Conservation (phyloP, 2,329 filamentous ascomycete species). For the Aspergillus sp. region DNA sequence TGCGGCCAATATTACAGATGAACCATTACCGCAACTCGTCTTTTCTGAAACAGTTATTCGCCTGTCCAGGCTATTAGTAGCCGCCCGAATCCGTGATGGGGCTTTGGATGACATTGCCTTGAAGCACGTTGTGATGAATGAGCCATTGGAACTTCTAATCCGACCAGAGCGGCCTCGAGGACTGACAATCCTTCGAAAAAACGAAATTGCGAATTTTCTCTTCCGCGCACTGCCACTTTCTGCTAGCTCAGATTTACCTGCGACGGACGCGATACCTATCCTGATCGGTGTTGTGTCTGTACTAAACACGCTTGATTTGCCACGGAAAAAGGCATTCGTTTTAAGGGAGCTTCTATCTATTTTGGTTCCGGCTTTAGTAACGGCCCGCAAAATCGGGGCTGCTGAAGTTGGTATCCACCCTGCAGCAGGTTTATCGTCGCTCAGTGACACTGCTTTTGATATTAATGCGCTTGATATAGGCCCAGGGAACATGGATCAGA, state of each 20-base stretch:
- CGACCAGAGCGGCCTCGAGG: constrained; percentile 37
- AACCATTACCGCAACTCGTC: constrained; percentile 54
- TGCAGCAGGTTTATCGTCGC: constrained; percentile 76
- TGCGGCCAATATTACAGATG: constrained; percentile 52
- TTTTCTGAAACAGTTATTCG: constrained; percentile 59
- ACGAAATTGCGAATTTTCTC: constrained; percentile 64
- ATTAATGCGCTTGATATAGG: constrained; percentile 45
- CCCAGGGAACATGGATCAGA: constrained; percentile 43
- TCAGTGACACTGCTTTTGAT: constrained; percentile 56
- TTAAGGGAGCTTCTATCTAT: constrained; percentile 81
- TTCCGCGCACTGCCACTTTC: constrained; percentile 71
- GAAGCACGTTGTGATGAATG: constrained; percentile 60
- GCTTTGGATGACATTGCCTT: constrained; percentile 52
- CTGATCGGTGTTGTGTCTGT: constrained; percentile 84
- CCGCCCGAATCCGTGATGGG: constrained; percentile 52
- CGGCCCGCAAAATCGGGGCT: constrained; percentile 87
- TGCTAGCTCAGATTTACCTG: constrained; percentile 61
- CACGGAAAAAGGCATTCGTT: constrained; percentile 88
- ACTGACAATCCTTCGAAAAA: constrained; percentile 52
- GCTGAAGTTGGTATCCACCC: constrained; percentile 97
- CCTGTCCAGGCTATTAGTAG: constrained; percentile 53
- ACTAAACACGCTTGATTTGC: constrained; percentile 74
- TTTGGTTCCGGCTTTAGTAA: constrained; percentile 79
- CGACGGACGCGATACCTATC: constrained; percentile 74
- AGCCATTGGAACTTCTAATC: constrained; percentile 37